Evolutionary conservation across 2,329 filamentous ascomycete genomes (phyloP), one percentile per base, ranked within the genome.

Genomic region (Aquanectria penicillioides): DNA sequence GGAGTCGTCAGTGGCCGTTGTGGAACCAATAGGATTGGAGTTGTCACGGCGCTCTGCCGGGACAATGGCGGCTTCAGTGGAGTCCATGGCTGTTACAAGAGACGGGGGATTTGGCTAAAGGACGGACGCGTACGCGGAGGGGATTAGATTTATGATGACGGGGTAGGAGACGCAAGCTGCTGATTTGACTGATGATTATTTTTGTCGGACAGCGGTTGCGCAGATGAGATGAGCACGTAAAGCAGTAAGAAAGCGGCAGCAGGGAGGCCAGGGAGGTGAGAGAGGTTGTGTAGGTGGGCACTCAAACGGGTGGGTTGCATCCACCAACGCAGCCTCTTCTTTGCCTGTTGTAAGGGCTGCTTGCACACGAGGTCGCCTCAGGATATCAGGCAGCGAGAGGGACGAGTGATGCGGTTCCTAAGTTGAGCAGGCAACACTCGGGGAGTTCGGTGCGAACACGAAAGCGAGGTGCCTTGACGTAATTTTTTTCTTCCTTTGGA

Each of bases 31-130:
- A 10, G 56, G 17, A 9, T 64, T 59, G 29, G 52, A 31, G 25
- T 64, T 56, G 18, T 56, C 59, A 40, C 59, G 68, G 31, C 58
- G 57, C 31, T 69, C 69, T 13, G 61, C 53, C 9, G 65, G 57
- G 37, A 61, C 44, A 12, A 56, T 49, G 5, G 64, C 50, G 28
- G 49, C 43, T 40, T 64, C 61, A 11, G 58, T 57, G 4, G 59
- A 50, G 28, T 63, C 69, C 69, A 71, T 71, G 11, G 20, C 58
- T 38, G 31, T 37, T 22, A 25, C 12, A 18, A 22, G 12, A 25
- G 26, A n/a, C n/a, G n/a, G n/a, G n/a, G n/a, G n/a, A n/a, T n/a
- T n/a, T n/a, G n/a, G 46, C n/a, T 34, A 29, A 12, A n/a, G 13
- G 18, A 20, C 10, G 18, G 37, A 22, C 12, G 23, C 18, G 40